Base-by-base conservation (phyloP, 106 monocot species). In the Dendrobium officinale region DNA sequence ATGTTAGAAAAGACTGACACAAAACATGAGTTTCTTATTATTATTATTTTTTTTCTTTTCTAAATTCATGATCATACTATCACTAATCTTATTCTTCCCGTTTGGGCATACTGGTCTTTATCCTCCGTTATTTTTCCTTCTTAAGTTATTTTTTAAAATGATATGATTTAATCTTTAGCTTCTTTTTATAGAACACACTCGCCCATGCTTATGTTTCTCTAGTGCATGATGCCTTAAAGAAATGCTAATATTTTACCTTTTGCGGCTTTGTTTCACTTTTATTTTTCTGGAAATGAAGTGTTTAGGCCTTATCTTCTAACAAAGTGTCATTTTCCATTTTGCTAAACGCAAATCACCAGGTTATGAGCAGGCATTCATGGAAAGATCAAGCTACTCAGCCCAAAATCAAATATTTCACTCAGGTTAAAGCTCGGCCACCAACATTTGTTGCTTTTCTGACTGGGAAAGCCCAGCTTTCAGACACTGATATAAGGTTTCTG, bases 341-440 rank as follows among this genome's bases (percentile, higher is more conserved):
- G 1, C 47, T 77, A 78, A 15, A 31, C 55, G 40, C 2, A 26
- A 76, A 48, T 59, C 40, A 55, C 51, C 85, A 99, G 99, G 95
- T 99, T 9, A 95, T 99, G 99, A 99, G 95, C 82, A 84, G 99
- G 82, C 98, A 99, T 55, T 99, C 98, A 4, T 99, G 98, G 98
- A 99, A 90, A 88, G 93, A 95, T 73, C 84, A 77, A 80, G 95
- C 93, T 5, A 84, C 93, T 45, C 93, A 95, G 42, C 88, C 90
- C 9, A 99, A 87, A 78, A 89, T 99, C 47, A 99, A 95, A 78
- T 99, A 99, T 77, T 95, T 99, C 84, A 95, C 98, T 40, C 98
- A 99, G 77, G 93, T 95, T 5, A 99, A 99, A 79, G 98, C 91
- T 72, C 98, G 95, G 10, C 98, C 95, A 11, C 95, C 98, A 10